These are phyloP conservation scores for Cyclaneusma minus DNA, from an alignment of 2,329 filamentous ascomycete species.

Conservation along the genomic window DNA sequence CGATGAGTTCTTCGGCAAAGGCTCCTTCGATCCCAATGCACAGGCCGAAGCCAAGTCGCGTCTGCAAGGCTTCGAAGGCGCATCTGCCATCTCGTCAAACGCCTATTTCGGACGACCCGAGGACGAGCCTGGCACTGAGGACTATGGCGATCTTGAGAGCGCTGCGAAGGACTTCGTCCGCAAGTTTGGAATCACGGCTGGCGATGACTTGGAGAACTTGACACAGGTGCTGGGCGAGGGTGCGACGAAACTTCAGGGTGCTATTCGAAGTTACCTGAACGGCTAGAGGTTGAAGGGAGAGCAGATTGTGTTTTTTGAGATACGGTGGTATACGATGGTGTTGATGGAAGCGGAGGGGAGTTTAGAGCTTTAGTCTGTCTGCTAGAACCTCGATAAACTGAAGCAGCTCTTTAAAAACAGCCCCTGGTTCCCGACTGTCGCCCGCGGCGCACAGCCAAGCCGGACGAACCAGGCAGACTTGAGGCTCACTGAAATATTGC, in stretches of 20 bases:
- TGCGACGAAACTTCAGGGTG: constrained; percentile 67
- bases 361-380: too few species aligned
- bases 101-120: constrained; percentile 94
- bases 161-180: constrained; percentile 93
- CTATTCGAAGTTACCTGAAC: constrained; percentile 48
- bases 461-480: too few species aligned
- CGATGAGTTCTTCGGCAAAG: constrained; percentile 95
- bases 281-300: constrained; percentile 26
- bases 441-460: too few species aligned
- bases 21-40: constrained; percentile 63
- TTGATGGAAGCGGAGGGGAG: too few species aligned
- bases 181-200: constrained; percentile 88
- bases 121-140: constrained; percentile 55
- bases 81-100: constrained; percentile 84
- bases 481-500: too few species aligned
- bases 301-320: too few species aligned
- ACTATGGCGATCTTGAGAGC: constrained; percentile 82
- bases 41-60: constrained; percentile 77
- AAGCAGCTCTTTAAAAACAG: too few species aligned
- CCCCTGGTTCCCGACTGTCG: too few species aligned
- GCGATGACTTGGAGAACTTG: constrained; percentile 88
- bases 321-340: too few species aligned
- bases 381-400: too few species aligned
- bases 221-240: constrained; percentile 73
- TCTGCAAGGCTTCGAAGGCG: constrained; percentile 85